These are phyloP conservation scores for Carnegiea gigantea DNA, from an alignment of 179 eudicot genomes.

Conservation along the genomic window DNA sequence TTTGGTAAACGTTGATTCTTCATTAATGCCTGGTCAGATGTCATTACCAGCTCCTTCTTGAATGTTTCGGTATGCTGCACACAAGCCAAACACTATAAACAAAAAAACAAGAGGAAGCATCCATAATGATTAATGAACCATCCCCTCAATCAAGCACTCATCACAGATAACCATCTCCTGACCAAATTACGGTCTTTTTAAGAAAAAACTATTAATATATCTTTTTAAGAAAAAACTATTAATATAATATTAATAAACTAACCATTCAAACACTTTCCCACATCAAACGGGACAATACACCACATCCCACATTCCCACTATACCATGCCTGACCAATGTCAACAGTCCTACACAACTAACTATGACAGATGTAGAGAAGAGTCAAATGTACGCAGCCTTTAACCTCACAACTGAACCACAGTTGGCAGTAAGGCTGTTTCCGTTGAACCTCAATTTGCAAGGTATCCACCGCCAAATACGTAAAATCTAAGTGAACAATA, in stretches of 20 bases:
- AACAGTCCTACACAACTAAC: neutral
- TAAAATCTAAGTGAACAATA: neutral
- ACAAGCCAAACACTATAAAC: neutral
- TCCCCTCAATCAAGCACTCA: neutral
- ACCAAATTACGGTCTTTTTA: neutral
- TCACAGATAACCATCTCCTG: neutral
- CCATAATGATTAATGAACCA: neutral
- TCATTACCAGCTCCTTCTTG: constrained; percentile 86
- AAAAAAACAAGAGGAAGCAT: neutral
- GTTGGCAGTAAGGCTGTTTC: neutral
- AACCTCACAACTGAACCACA: neutral
- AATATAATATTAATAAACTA: neutral
- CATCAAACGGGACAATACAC: neutral
- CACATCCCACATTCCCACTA: neutral
- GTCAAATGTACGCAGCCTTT: neutral
- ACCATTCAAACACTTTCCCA: neutral
- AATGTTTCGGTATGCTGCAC: constrained; percentile 65
- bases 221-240: neutral
- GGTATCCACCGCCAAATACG: neutral
- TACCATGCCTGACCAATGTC: neutral
- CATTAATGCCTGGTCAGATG: constrained; percentile 82
- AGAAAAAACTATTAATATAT: neutral
- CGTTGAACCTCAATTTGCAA: neutral
- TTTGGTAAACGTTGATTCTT: constrained; percentile 81
- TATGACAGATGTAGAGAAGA: neutral